Conservation (phyloP, 2,329 filamentous ascomycete species). For the Hansfordia pulvinata region DNA sequence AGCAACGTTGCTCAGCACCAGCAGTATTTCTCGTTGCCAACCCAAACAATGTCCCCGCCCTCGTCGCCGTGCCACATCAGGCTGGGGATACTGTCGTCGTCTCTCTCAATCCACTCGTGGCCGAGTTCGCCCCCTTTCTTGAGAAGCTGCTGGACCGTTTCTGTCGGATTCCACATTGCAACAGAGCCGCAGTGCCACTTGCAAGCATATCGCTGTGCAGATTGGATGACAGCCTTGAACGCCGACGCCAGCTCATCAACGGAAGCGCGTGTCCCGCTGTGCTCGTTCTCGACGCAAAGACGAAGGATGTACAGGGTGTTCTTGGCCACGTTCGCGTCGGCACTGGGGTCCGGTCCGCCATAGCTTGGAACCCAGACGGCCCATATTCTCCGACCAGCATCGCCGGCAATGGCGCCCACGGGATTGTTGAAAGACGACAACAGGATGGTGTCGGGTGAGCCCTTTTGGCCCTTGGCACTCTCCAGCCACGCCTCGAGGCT, state of each 20-base stretch:
- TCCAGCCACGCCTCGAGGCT: conserved; percentile 15
- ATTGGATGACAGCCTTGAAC: conserved; percentile 47
- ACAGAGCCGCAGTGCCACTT: conserved; percentile 59
- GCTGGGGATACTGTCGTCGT: conserved; percentile 55
- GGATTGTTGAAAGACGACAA: conserved; percentile 26
- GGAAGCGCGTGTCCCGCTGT: conserved; percentile 12
- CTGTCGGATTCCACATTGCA: conserved; percentile 72
- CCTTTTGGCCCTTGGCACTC: neutral
- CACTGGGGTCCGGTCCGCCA: conserved; percentile 34
- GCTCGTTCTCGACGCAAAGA: conserved; percentile 49
- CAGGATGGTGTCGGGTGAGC: neutral
- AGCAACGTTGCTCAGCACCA: conserved; percentile 53
- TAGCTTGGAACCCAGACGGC: conserved; percentile 59
- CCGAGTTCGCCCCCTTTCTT: conserved; percentile 31
- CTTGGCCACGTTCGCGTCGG: conserved; percentile 36
- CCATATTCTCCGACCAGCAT: conserved; percentile 49
- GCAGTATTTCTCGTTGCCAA: conserved; percentile 63
- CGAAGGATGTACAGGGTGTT: conserved; percentile 61
- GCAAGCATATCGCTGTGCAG: conserved; percentile 57
- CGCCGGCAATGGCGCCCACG: conserved; percentile 55
- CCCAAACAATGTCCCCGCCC: conserved; percentile 49
- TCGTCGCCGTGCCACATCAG: conserved; percentile 55
- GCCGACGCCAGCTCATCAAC: conserved; percentile 32
- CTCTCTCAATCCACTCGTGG: conserved; percentile 37
- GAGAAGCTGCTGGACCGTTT: conserved; percentile 33